Evolutionary conservation across 2,329 filamentous ascomycete genomes (phyloP).

Genomic region (Exophiala dermatitidis): DNA sequence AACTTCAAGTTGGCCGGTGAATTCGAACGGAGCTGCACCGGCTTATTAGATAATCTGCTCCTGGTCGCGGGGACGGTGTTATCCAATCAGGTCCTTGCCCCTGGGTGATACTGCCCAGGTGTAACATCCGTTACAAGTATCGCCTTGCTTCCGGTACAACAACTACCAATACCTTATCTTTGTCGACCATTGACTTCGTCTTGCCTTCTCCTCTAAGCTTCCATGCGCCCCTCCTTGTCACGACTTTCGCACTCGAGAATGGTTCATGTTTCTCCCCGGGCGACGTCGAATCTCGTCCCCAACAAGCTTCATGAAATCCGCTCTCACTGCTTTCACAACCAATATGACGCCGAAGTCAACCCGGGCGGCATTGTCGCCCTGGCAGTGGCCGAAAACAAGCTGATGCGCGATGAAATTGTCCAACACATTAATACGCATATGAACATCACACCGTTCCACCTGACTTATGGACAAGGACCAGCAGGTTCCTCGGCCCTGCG

Average conservation of each 20-base stretch:
- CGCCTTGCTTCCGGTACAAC: too few relatives aligned
- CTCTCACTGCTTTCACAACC: conserved; percentile 20
- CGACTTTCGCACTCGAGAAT: background rate
- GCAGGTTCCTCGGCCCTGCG: conserved; percentile 29
- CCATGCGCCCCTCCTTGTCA: background rate
- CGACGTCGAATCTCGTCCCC: conserved; percentile 9
- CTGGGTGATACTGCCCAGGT: too few relatives aligned
- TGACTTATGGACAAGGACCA: conserved; percentile 36
- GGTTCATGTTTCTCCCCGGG: conserved; percentile 12
- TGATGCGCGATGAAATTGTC: conserved; percentile 21
- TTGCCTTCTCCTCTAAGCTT: background rate
- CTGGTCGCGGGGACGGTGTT: too few relatives aligned
- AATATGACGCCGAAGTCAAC: conserved; percentile 17
- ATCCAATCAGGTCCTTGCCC: too few relatives aligned
- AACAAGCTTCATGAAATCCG: conserved; percentile 17
- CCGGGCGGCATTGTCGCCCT: conserved; percentile 19
- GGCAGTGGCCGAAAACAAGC: conserved; percentile 22
- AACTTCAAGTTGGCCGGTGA: too few relatives aligned
- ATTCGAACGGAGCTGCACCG: too few relatives aligned
- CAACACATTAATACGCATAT: conserved; percentile 17
- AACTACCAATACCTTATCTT: too few relatives aligned
- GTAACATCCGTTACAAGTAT: too few relatives aligned
- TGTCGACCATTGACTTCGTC: background rate
- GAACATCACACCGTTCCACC: conserved; percentile 18
- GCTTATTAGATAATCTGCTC: too few relatives aligned